These are phyloP conservation scores for Fibroporia radiculosa DNA, from an alignment of 768 basidiomycete genomes.

Conservation along the genomic window DNA sequence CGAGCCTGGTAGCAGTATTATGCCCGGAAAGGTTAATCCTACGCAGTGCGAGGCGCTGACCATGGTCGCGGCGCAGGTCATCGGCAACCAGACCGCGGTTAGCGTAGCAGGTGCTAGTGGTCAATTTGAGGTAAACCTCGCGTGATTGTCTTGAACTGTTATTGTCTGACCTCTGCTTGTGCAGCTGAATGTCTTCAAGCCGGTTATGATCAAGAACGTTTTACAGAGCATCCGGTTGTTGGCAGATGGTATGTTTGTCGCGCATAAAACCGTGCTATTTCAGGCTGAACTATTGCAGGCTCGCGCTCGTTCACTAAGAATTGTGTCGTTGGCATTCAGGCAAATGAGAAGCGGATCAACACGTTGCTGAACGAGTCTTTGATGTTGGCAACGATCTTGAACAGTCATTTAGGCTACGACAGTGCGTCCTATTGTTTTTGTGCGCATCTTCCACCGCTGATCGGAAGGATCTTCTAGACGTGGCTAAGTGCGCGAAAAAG, in stretches of 20 bases:
- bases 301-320: constrained; percentile 94
- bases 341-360: constrained; percentile 91
- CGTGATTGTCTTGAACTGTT: not conserved
- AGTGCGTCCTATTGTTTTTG: constrained; percentile 46
- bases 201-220: constrained; percentile 97
- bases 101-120: constrained; percentile 90
- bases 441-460: not conserved
- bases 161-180: constrained; percentile 1
- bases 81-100: constrained; percentile 93
- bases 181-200: constrained; percentile 98
- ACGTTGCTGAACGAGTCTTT: constrained; percentile 88
- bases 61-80: constrained; percentile 98
- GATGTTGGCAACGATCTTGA: constrained; percentile 97
- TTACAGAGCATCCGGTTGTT: constrained; percentile 91
- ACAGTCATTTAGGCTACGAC: constrained; percentile 94
- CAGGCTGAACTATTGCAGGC: constrained; percentile 31
- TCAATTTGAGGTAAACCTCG: constrained; percentile 79
- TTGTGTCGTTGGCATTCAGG: constrained; percentile 93
- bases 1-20: constrained; percentile 98
- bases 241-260: constrained; percentile 62
- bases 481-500: constrained; percentile 98
- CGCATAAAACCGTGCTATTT: no score
- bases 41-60: constrained; percentile 98
- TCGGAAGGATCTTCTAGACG: constrained; percentile 46
- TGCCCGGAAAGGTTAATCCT: constrained; percentile 99